Evolutionary conservation across 164 flowering plant genomes (phyloP), one percentile per base, ranked within the genome.

Genomic region (Vitis rupestris): DNA sequence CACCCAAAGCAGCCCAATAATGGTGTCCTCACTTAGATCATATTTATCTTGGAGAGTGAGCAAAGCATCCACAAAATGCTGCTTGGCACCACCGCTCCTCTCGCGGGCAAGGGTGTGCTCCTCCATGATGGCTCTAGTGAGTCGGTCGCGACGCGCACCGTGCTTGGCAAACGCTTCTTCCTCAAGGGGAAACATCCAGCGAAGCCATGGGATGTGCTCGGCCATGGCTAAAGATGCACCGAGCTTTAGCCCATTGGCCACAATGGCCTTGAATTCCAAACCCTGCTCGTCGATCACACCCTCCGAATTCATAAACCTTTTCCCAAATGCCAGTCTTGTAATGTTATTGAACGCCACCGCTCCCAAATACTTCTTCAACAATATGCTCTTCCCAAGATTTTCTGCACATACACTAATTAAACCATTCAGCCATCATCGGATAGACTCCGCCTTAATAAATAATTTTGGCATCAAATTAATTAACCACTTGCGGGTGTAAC

Each of bases 341-440:
- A 83, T 81, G 78, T 78, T 81, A 80, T 83, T 81, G 81, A 83
- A 83, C 17, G 86, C 76, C 23, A 83, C 86, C 9, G 75, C 72
- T 59, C 82, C 85, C 74, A 83, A 61, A 51, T 78, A 83, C 57
- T 83, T 72, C 80, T 62, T 81, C 72, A 83, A 68, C 55, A 23
- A 8, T 70, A 81, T 23, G 51, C 75, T 73, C 19, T 78, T 78
- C 16, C 80, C 76, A 10, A 0, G 1, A 13, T 71, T 75, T 16
- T 77, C 85, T 82, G 79, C 68, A 63, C 6, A 0, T 13, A 27
- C 29, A 57, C 8, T 37, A 37, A 37, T 3, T 37, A 3, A 37
- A 2, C 44, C 44, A 3, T 37, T 37, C 44, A 37, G 44, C 44
- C 44, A 37, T 37, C 44, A 37, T 6, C 7, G 44, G 44, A 37